Evolutionary conservation across 176 grass and related monocot species (phyloP).

Genomic region (Paspalum vaginatum): DNA sequence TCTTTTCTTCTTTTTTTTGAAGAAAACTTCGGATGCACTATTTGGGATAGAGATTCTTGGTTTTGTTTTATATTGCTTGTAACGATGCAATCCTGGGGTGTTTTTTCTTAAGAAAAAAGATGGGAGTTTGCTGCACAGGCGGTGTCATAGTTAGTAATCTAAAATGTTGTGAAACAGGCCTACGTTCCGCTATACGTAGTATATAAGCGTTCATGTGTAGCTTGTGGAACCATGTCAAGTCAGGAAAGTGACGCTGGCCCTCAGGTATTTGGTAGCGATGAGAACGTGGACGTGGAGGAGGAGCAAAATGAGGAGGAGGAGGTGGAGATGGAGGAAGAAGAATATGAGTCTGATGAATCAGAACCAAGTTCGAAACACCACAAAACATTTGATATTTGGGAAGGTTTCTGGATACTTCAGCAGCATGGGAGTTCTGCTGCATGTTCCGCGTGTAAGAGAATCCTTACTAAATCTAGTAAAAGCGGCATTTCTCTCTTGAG

Average conservation of each 20-base stretch:
- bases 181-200: background rate
- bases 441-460: background rate
- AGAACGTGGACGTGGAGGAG: too few species aligned
- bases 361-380: background rate
- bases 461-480: slow-evolving; percentile 5
- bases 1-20: background rate
- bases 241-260: background rate
- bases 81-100: background rate
- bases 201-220: background rate
- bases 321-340: background rate
- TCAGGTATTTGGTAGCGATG: background rate
- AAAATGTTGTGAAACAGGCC: background rate
- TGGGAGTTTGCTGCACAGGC: background rate
- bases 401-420: slow-evolving; percentile 31
- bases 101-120: too few species aligned
- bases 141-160: background rate
- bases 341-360: background rate
- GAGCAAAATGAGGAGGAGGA: too few species aligned
- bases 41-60: background rate
- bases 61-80: background rate
- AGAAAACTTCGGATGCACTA: background rate
- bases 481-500: background rate
- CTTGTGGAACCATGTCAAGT: slow-evolving; percentile 10
- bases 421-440: background rate
- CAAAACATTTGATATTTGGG: slow-evolving; percentile 35